Evolutionary conservation across 495 filamentous ascomycete genomes (phyloP), one percentile per base, ranked within the genome.

Genomic region (Penicillium longicatenatum): DNA sequence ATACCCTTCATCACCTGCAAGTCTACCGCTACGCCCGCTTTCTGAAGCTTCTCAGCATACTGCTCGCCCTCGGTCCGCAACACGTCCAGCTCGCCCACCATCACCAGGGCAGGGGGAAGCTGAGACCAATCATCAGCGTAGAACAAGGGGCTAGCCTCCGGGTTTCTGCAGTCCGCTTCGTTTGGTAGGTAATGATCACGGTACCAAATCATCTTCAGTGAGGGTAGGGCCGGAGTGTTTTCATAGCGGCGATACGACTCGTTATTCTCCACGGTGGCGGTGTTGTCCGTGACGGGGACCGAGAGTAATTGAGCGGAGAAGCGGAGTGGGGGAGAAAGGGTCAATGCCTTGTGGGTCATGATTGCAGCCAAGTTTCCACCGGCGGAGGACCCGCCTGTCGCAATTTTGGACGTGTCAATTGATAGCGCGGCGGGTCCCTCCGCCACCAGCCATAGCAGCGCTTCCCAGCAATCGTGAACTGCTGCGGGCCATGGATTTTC

Each of bases 261-360:
- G 54, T 70, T 83, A 59, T 69, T 81, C 8, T 59, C 62, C 6
- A 76, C 63, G 2, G 65, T 69, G 17, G 82, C 80, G 0, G 80
- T 83, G 65, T 85, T 85, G 45, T 85, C 82, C 4, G 75, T 83
- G 2, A 85, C 82, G 0, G 82, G 82, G 16, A 85, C 82, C 30
- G 79, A 81, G 54, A 85, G 79, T 16, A 84, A 67, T 57, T 85
- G 82, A 12, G 74, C 67, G 1, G 62, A 59, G 70, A 84, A 82
- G 11, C 67, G 71, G 19, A 79, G 70, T 8, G 72, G 74, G 9
- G 70, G 70, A 1, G 76, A 75, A 1, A 76, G 65, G 8, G 70
- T 67, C 6, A 79, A 71, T 0, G 78, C 76, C 54, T 82, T 83
- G 52, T 84, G 81, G 11, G 77, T 81, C 72, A 85, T 82, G 24